phyloP scores from a whole-genome alignment of 208 protist genomes.

The Naegleria lovaniensis region DNA sequence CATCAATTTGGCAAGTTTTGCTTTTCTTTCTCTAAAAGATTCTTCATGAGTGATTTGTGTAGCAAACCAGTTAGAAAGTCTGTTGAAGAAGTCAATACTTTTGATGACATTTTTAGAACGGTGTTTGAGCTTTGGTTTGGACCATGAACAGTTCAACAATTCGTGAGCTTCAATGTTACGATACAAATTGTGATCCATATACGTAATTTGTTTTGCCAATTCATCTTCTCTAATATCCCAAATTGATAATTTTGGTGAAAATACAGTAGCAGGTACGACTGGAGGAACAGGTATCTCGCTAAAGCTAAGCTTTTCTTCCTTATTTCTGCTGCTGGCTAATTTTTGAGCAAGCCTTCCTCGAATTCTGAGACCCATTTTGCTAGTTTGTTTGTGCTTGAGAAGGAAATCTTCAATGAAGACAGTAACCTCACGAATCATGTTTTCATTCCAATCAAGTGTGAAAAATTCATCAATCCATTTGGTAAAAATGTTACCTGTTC shows the following conservation, averaged over 20 bases:
- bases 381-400: background rate
- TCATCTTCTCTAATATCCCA: background rate
- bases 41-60: background rate
- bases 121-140: background rate
- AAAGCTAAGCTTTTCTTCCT: background rate
- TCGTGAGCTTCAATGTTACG: background rate
- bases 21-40: background rate
- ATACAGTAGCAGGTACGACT: background rate
- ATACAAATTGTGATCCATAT: background rate
- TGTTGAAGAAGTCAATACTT: background rate
- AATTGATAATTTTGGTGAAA: background rate
- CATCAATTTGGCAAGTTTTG: background rate
- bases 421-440: background rate
- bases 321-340: background rate
- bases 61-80: background rate
- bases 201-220: slow-evolving; percentile 20
- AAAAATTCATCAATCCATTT: slow-evolving; percentile 21
- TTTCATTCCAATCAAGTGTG: background rate
- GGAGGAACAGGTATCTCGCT: background rate
- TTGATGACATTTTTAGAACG: background rate
- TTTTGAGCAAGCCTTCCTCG: background rate
- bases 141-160: background rate
- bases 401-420: slow-evolving; percentile 17
- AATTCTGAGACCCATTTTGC: background rate
- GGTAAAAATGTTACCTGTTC: background rate